A percentile compares a stretch with the other conserved stretches of the same genome.
These are phyloP conservation scores for Cytospora piceae DNA, from an alignment of 2,329 filamentous ascomycete species.

Conservation along the genomic window DNA sequence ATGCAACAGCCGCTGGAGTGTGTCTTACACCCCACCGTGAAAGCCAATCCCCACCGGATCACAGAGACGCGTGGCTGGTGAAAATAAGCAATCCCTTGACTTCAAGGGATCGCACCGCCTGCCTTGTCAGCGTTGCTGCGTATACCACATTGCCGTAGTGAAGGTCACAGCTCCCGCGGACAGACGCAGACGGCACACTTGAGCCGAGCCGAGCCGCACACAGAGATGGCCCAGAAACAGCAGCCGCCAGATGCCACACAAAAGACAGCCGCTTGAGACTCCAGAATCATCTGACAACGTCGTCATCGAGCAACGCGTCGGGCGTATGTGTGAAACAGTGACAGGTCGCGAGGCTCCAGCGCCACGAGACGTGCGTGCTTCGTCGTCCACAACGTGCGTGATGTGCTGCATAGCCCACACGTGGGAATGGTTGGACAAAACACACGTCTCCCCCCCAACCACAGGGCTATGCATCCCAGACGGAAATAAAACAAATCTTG, in stretches of 20 bases:
- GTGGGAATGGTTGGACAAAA: neutral
- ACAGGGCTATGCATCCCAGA: neutral
- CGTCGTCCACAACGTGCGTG: neutral
- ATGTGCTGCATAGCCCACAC: neutral
- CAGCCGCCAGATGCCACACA: neutral
- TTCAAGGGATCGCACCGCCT: neutral
- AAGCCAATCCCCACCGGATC: neutral
- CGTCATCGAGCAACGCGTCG: slow-evolving; percentile 1
- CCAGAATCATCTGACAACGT: neutral
- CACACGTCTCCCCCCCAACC: neutral
- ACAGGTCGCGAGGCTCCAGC: neutral
- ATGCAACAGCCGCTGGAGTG: neutral
- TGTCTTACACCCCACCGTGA: neutral
- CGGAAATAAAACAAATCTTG: neutral
- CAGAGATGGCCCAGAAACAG: neutral
- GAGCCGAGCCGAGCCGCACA: neutral
- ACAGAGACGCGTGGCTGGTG: neutral
- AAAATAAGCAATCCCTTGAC: neutral
- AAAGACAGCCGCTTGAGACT: neutral
- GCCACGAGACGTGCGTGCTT: neutral
- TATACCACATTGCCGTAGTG: neutral
- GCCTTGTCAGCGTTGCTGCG: neutral
- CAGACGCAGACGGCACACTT: neutral
- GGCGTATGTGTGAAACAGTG: neutral
- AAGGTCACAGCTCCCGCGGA: neutral